These are phyloP conservation scores for Trichosporon sp. DNA, from an alignment of 1,284 basidiomycete genomes.

Conservation along the genomic window DNA sequence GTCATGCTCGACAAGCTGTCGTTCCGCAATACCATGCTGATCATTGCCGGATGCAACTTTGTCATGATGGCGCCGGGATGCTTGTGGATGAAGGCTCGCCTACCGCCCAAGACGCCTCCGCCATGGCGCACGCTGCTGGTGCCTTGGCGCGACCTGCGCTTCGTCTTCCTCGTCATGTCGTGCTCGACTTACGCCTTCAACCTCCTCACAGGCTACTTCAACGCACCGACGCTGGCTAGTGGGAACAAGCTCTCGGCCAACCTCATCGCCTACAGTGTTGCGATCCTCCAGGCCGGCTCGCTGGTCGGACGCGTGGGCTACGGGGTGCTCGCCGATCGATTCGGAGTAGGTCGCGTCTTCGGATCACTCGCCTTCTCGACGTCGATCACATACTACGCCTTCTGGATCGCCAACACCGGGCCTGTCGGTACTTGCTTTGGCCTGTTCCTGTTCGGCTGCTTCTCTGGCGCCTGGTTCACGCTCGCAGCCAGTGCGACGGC, in stretches of 20 bases:
- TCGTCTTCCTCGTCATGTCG: slow-evolving; percentile 28
- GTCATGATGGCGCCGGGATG: slow-evolving; percentile 22
- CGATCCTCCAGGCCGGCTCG: slow-evolving; percentile 25
- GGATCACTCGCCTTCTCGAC: slow-evolving; percentile 14
- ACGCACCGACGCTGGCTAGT: slow-evolving; percentile 25
- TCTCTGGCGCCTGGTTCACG: slow-evolving; percentile 39
- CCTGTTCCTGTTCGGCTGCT: slow-evolving; percentile 34
- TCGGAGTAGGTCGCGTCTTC: slow-evolving; percentile 25
- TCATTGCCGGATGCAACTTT: slow-evolving; percentile 22
- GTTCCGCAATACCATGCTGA: slow-evolving; percentile 23
- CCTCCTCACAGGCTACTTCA: slow-evolving; percentile 32
- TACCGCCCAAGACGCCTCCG: slow-evolving; percentile 19
- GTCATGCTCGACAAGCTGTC: slow-evolving; percentile 28
- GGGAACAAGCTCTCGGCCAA: slow-evolving; percentile 8
- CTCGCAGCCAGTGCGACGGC: slow-evolving; percentile 31
- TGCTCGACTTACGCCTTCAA: slow-evolving; percentile 20
- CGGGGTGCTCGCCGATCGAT: slow-evolving; percentile 22
- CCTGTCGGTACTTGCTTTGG: slow-evolving; percentile 30
- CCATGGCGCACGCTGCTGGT: slow-evolving; percentile 12
- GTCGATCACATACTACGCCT: slow-evolving; percentile 18
- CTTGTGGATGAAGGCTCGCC: slow-evolving; percentile 22
- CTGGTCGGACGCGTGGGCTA: slow-evolving; percentile 23
- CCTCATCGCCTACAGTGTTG: slow-evolving; percentile 21
- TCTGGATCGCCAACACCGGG: slow-evolving; percentile 21
- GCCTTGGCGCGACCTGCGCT: slow-evolving; percentile 34